These are phyloP conservation scores for Collybiopsis luxurians DNA, from an alignment of 768 basidiomycete species.

Conservation along the genomic window DNA sequence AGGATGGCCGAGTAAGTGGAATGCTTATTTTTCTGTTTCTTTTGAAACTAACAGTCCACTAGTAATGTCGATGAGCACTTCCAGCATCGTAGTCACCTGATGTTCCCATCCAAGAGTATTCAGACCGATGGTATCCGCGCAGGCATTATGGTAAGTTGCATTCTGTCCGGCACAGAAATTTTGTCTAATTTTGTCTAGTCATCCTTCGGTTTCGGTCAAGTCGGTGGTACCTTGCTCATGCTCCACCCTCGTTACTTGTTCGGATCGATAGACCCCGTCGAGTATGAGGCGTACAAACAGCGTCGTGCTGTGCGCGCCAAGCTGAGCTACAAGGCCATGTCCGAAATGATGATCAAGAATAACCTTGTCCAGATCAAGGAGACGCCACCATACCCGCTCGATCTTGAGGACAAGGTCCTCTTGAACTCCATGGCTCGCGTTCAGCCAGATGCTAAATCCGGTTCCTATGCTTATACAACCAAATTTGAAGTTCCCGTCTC, in stretches of 20 bases:
- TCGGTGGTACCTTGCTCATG: slow-evolving; percentile 88
- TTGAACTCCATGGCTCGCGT: slow-evolving; percentile 94
- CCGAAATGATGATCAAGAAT: slow-evolving; percentile 93
- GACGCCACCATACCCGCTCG: slow-evolving; percentile 79
- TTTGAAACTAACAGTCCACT: slow-evolving; percentile 11
- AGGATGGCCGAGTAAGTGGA: slow-evolving; percentile 88
- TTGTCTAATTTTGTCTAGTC: slow-evolving; percentile 48
- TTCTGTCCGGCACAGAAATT: background rate
- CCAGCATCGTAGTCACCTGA: slow-evolving; percentile 81
- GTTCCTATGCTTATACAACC: slow-evolving; percentile 77
- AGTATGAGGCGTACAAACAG: slow-evolving; percentile 73
- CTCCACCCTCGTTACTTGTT: slow-evolving; percentile 91
- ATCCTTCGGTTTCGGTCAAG: slow-evolving; percentile 98
- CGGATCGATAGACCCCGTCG: slow-evolving; percentile 74
- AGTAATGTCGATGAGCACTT: slow-evolving; percentile 95
- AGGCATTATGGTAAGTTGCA: slow-evolving; percentile 72
- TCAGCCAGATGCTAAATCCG: slow-evolving; percentile 75
- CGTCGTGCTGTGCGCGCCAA: slow-evolving; percentile 66
- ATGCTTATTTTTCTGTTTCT: background rate
- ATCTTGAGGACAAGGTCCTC: slow-evolving; percentile 83
- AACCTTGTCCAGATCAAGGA: slow-evolving; percentile 95
- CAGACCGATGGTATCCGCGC: slow-evolving; percentile 90
- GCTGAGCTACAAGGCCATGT: slow-evolving; percentile 87
- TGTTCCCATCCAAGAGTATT: slow-evolving; percentile 98
- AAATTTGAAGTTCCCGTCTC: slow-evolving; percentile 53